phyloP scores from a whole-genome alignment of 257 asterid genomes.

The Solanum chmielewskii region DNA sequence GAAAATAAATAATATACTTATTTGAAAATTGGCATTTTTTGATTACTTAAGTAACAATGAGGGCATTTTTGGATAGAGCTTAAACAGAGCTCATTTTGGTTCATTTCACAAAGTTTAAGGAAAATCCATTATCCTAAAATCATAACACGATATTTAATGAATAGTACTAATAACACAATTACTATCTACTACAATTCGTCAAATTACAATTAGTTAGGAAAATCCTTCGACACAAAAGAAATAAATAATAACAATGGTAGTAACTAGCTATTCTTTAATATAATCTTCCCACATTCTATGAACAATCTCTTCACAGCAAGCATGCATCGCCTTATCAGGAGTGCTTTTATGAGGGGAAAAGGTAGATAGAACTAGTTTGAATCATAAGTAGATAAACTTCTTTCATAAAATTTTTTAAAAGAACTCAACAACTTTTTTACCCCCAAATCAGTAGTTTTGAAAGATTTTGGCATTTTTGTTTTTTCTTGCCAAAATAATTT shows the following conservation, averaged over 20 bases:
- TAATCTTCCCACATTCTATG: neutral
- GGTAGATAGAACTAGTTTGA: neutral
- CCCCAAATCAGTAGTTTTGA: neutral
- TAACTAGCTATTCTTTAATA: neutral
- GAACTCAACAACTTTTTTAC: neutral
- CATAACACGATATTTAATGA: no score
- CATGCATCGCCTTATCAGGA: neutral
- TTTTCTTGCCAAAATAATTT: neutral
- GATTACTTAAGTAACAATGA: neutral
- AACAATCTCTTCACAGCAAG: neutral
- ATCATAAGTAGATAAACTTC: neutral
- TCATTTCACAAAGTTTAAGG: neutral
- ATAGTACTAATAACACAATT: neutral
- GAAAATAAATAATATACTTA: neutral
- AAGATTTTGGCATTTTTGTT: neutral
- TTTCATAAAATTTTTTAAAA: neutral
- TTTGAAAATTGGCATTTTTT: neutral
- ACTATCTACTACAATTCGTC: neutral
- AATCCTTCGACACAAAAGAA: neutral
- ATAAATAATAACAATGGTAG: neutral
- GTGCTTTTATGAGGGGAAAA: neutral
- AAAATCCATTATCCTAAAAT: neutral
- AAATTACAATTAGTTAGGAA: neutral
- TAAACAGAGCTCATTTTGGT: neutral
- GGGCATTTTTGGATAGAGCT: neutral